Conservation (phyloP, 176 grass and related monocot genomes). For the Typha latifolia region DNA sequence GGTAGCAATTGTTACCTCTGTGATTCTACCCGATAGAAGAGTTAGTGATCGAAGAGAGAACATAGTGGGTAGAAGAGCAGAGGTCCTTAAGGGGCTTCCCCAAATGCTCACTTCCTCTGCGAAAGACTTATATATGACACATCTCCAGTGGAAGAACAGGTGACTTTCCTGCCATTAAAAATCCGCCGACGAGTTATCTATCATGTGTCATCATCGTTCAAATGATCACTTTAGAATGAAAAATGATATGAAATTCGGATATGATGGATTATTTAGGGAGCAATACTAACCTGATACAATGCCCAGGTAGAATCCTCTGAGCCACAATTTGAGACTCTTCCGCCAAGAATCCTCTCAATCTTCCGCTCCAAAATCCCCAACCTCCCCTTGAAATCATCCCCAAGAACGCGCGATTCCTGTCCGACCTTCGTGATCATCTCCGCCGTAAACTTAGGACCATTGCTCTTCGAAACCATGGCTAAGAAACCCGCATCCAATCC, state of each 20-base stretch:
- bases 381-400: constrained; percentile 24
- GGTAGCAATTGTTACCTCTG: constrained; percentile 39
- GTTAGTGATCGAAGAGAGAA: constrained; percentile 45
- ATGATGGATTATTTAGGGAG: background rate
- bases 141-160: constrained; percentile 73
- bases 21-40: constrained; percentile 67
- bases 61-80: constrained; percentile 46
- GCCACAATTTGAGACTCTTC: constrained; percentile 42
- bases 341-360: constrained; percentile 23
- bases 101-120: constrained; percentile 73
- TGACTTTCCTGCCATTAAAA: constrained; percentile 31
- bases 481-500: constrained; percentile 49
- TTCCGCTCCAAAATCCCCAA: constrained; percentile 32
- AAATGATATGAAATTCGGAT: background rate
- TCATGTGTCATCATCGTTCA: background rate
- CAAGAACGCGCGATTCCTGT: constrained; percentile 27
- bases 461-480: constrained; percentile 24
- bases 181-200: background rate
- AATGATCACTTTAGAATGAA: too few relatives aligned
- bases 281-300: constrained; percentile 44
- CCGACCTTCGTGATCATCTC: constrained; percentile 30
- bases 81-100: constrained; percentile 69
- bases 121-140: constrained; percentile 56
- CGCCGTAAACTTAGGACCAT: constrained; percentile 41
- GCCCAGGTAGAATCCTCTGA: constrained; percentile 51